Evolutionary conservation across 2,329 filamentous ascomycete species (phyloP).

Genomic region (Aureobasidium sp.): DNA sequence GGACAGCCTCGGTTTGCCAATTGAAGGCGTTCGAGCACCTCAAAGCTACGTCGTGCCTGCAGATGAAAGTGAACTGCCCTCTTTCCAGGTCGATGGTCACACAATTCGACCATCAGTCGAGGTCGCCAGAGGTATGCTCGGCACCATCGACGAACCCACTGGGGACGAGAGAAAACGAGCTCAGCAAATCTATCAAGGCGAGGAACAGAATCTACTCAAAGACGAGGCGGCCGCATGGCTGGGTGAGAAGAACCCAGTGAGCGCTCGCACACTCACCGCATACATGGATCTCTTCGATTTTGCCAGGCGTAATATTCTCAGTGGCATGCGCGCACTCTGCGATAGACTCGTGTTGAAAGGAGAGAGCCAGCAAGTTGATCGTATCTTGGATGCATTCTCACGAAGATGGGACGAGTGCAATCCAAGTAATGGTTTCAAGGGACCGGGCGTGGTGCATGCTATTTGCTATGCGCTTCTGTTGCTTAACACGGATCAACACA

Average conservation of each 20-base stretch:
- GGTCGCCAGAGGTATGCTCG: constrained; percentile 15
- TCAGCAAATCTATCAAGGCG: constrained; percentile 73
- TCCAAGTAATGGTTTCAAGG: constrained; percentile 85
- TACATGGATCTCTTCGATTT: constrained; percentile 95
- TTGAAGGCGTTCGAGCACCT: background rate
- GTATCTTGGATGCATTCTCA: constrained; percentile 84
- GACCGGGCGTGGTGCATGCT: constrained; percentile 85
- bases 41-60: background rate
- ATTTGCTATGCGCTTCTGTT: constrained; percentile 95
- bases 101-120: constrained; percentile 26
- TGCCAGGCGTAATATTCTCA: constrained; percentile 69
- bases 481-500: constrained; percentile 89
- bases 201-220: constrained; percentile 72
- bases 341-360: constrained; percentile 74
- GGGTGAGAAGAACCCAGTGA: constrained; percentile 58
- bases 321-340: constrained; percentile 73
- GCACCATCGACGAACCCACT: constrained; percentile 38
- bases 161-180: constrained; percentile 72
- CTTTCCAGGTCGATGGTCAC: constrained; percentile 43
- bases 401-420: constrained; percentile 92
- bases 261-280: constrained; percentile 54
- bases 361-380: constrained; percentile 94
- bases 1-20: constrained; percentile 1
- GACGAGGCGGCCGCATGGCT: constrained; percentile 81
- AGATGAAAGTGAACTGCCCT: background rate